Evolutionary conservation across 2,329 filamentous ascomycete genomes (phyloP).

Genomic region (Monosporascus sp.): DNA sequence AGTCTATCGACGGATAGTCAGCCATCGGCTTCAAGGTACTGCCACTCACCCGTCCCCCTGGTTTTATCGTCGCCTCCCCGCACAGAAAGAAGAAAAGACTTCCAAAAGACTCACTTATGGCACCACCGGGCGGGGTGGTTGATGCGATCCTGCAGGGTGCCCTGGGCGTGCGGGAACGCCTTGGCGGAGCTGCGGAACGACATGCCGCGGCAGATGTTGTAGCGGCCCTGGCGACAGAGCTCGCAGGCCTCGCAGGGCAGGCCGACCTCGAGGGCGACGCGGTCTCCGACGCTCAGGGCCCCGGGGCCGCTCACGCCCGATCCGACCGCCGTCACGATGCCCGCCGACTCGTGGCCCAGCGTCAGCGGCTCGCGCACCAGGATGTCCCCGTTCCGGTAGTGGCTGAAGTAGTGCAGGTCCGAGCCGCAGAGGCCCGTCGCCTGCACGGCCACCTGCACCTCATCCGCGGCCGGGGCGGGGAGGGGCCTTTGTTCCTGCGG

Average conservation of each 20-base stretch:
- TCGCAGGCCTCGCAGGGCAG: constrained; percentile 48
- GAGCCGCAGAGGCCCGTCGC: constrained; percentile 63
- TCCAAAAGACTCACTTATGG: constrained; percentile 40
- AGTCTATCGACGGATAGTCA: constrained; percentile 30
- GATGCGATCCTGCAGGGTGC: constrained; percentile 52
- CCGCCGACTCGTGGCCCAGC: constrained; percentile 66
- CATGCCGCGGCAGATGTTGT: constrained; percentile 56
- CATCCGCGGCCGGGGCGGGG: constrained; percentile 45
- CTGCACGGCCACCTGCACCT: constrained; percentile 57
- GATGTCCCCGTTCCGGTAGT: constrained; percentile 62
- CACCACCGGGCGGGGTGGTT: constrained; percentile 53
- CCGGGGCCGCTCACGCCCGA: constrained; percentile 44
- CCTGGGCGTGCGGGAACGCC: constrained; percentile 51
- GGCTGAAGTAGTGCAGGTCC: constrained; percentile 62
- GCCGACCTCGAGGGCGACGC: constrained; percentile 58
- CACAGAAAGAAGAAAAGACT: neutral
- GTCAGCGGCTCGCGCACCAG: constrained; percentile 49
- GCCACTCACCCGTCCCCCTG: neutral
- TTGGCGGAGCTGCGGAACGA: constrained; percentile 54
- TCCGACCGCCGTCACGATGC: constrained; percentile 57
- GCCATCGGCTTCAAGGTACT: too few species aligned
- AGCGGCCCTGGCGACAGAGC: constrained; percentile 48
- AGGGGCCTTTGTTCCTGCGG: constrained; percentile 50
- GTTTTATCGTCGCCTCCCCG: neutral
- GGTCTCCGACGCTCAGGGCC: constrained; percentile 58